Evolutionary conservation across 108 stramenopile species (phyloP).

Genomic region (Skeletonema potamos): DNA sequence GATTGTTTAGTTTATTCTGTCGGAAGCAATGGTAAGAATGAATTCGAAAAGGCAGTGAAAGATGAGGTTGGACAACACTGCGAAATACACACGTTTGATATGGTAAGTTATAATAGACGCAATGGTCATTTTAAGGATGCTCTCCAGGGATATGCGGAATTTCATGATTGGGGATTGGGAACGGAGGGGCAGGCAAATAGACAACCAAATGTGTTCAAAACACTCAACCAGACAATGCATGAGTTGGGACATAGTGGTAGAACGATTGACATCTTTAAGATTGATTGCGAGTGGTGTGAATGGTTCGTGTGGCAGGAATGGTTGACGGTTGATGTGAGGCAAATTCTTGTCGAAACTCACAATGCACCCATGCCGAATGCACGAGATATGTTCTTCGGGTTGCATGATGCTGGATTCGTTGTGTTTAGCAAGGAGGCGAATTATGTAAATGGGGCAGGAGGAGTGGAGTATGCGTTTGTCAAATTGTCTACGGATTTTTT

Average conservation of each 20-base stretch:
- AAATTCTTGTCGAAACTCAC: constrained; percentile 44
- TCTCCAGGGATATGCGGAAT: constrained; percentile 18
- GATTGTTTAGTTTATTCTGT: constrained; percentile 58
- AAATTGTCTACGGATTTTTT: constrained; percentile 43
- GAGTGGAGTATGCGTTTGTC: constrained; percentile 52
- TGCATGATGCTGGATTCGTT: constrained; percentile 48
- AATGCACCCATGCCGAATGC: constrained; percentile 46
- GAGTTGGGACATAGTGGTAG: constrained; percentile 55
- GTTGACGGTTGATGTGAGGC: constrained; percentile 35
- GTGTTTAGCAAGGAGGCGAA: constrained; percentile 52
- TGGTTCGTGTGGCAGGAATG: constrained; percentile 41
- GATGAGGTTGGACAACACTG: constrained; percentile 41
- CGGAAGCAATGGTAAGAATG: constrained; percentile 54
- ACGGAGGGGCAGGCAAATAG: constrained; percentile 5
- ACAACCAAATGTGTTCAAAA: constrained; percentile 24
- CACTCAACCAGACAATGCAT: constrained; percentile 40
- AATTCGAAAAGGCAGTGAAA: constrained; percentile 54
- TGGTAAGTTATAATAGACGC: constrained; percentile 23
- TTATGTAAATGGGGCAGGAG: constrained; percentile 39
- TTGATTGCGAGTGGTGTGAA: constrained; percentile 52
- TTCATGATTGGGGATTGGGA: constrained; percentile 41
- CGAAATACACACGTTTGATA: constrained; percentile 60
- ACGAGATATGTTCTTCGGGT: constrained; percentile 37
- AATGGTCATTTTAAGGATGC: constrained; percentile 38
- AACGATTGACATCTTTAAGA: constrained; percentile 65